phyloP scores from a whole-genome alignment of 1,139 yeast genomes.

The Protomyces inundatus region DNA sequence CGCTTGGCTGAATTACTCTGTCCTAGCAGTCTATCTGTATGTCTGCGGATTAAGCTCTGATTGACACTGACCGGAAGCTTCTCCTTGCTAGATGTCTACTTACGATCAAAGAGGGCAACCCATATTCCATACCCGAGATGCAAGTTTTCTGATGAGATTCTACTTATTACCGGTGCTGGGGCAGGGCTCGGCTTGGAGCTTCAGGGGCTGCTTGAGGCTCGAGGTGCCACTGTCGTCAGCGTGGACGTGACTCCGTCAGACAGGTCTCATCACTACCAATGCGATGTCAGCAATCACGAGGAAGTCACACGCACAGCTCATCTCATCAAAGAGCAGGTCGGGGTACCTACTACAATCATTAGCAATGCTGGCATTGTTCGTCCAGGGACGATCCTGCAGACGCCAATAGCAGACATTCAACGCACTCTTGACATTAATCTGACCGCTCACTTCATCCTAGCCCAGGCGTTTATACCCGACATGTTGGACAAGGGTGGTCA shows the following conservation, averaged over 20 bases:
- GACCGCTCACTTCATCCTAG: slow-evolving; percentile 62
- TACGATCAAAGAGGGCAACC: not conserved
- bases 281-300: slow-evolving; percentile 60
- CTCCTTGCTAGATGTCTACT: not conserved
- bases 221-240: slow-evolving; percentile 52
- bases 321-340: slow-evolving; percentile 41
- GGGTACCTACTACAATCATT: slow-evolving; percentile 59
- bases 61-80: not conserved
- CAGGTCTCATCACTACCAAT: slow-evolving; percentile 47
- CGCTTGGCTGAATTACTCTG: too few relatives aligned
- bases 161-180: slow-evolving; percentile 77
- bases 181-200: slow-evolving; percentile 69
- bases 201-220: slow-evolving; percentile 45
- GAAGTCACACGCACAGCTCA: slow-evolving; percentile 42
- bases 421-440: slow-evolving; percentile 60
- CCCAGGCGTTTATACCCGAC: slow-evolving; percentile 63
- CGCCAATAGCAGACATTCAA: slow-evolving; percentile 40
- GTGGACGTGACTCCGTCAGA: slow-evolving; percentile 54
- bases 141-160: slow-evolving; percentile 44
- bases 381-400: slow-evolving; percentile 53
- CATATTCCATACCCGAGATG: not conserved
- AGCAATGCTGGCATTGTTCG: slow-evolving; percentile 75
- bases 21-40: too few relatives aligned
- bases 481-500: slow-evolving; percentile 70
- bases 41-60: too few relatives aligned